A percentile compares a stretch with the other conserved stretches of the same genome.
These are phyloP conservation scores for Chrysopogon serrulatus DNA, from an alignment of 176 grass and related monocot species.

Conservation along the genomic window DNA sequence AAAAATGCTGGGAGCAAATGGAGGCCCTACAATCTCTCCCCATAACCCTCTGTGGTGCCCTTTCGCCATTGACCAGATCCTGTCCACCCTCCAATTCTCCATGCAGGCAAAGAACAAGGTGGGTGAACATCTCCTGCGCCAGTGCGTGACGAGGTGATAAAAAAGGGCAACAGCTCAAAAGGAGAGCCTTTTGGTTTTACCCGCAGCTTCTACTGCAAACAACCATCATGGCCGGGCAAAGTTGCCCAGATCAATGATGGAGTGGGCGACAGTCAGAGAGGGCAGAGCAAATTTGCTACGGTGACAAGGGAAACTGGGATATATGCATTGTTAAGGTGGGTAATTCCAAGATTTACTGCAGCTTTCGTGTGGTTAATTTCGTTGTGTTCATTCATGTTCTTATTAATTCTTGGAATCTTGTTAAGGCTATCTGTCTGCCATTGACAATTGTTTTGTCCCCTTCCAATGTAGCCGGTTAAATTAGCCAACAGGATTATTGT, in stretches of 20 bases:
- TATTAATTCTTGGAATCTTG: background rate
- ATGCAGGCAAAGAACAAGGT: background rate
- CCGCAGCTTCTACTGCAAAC: constrained; percentile 15
- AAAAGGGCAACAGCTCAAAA: constrained; percentile 13
- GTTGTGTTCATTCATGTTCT: background rate
- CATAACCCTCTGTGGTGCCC: constrained; percentile 6
- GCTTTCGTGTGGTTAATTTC: background rate
- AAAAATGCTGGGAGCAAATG: constrained; percentile 32
- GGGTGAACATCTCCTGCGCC: background rate
- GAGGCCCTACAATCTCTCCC: constrained; percentile 24
- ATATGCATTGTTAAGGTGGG: background rate
- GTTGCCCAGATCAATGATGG: constrained; percentile 30
- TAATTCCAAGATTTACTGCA: background rate
- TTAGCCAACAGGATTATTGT: background rate
- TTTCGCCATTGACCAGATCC: constrained; percentile 34
- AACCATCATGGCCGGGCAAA: constrained; percentile 26
- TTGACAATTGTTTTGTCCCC: background rate
- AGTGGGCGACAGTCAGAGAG: background rate
- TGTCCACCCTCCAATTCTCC: constrained; percentile 29
- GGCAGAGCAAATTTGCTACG: background rate
- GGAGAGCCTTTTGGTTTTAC: constrained; percentile 35
- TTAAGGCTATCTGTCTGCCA: background rate
- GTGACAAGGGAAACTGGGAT: background rate
- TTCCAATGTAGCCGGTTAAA: background rate
- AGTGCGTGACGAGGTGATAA: constrained; percentile 7